Evolutionary conservation across 805 yeast genomes (phyloP), one percentile per base, ranked within the genome.

Genomic region (Candida ponderosae): DNA sequence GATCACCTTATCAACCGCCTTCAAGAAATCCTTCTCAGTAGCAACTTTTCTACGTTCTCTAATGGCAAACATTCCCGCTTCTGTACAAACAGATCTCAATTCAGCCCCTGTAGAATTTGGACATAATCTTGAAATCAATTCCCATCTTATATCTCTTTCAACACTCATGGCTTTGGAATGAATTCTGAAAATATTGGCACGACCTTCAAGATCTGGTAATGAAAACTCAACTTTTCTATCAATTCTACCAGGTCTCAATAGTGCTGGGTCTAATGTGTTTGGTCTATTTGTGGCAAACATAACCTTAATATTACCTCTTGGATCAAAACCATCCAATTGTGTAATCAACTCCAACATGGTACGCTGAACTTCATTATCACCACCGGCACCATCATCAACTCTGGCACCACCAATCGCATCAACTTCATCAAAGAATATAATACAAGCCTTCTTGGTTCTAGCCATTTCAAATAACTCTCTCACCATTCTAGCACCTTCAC

Each of bases 321-420:
- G 95, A 54, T 93, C 98, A 61, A 93, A 93, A 38, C 99, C 99
- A 62, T 93, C 99, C 57, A 93, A 72, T 62, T 93, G 99, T 31
- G 97, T 88, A 56, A 93, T 93, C 53, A 93, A 76, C 63, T 93
- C 98, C 75, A 93, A 74, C 98, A 93, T 93, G 32, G 98, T 93
- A 70, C 98, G 78, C 66, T 93, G 98, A 38, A 93, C 98, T 66
- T 93, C 99, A 59, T 90, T 93, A 63, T 93, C 98, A 56, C 97
- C 97, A 51, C 97, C 97, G 10, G 97, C 97, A 54, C 97, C 97
- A 60, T 93, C 98, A 62, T 93, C 98, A 59, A 93, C 93, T 62
- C 99, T 81, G n/a, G 97, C 97, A 31, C 98, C 98, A 48, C 99
- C 99, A 60, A 93, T 87, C 29, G 99, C 98, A 67, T 93, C 99